Evolutionary conservation across 257 asterid genomes (phyloP), one percentile per base, ranked within the genome.

Genomic region (Parsonsia alboflavescens): DNA sequence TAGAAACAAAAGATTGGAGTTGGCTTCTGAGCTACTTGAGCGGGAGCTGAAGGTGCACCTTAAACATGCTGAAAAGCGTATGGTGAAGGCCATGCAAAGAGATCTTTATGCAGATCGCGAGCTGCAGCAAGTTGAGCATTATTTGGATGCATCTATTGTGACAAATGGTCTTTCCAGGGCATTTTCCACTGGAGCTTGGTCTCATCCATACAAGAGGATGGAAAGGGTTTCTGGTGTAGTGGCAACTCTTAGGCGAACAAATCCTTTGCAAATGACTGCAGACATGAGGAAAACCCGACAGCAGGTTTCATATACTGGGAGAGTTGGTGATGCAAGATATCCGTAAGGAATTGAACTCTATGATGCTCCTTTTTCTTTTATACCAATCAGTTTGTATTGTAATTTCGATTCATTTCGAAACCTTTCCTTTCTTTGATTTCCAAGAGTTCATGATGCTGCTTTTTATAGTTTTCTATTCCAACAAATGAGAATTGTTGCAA

Each of bases 91-190:
- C 28, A 75, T 95, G 75, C 99, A 92, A 76, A 91, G 89, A 77
- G 97, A 95, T 79, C 93, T 95, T 13, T 80, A 88, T 68, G 89
- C 81, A 71, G 93, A 87, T 72, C 80, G 92, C 33, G 89, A 85
- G 36, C 57, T 92, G 78, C 93, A 76, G 42, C 46, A 80, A 2
- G 72, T 92, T 62, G 96, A 85, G 62, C 89, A 82, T 45, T 92
- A 95, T 81, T 65, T 87, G 79, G 96, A 95, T 82, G 91, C 98
- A 26, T 88, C 99, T 2, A 88, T 95, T 69, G 82, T 92, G 57
- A 86, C 97, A 2, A 92, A 92, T 73, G 99, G 98, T 79, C 96
- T 95, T 71, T 89, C 92, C n/a, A 89, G 97, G 84, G 98, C 99
- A 4, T 95, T 95, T 68, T 90, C 98, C n/a, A 87, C 97, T 66